Base-by-base conservation (phyloP, 805 yeast genomes). In the Danielia oregonensis region DNA sequence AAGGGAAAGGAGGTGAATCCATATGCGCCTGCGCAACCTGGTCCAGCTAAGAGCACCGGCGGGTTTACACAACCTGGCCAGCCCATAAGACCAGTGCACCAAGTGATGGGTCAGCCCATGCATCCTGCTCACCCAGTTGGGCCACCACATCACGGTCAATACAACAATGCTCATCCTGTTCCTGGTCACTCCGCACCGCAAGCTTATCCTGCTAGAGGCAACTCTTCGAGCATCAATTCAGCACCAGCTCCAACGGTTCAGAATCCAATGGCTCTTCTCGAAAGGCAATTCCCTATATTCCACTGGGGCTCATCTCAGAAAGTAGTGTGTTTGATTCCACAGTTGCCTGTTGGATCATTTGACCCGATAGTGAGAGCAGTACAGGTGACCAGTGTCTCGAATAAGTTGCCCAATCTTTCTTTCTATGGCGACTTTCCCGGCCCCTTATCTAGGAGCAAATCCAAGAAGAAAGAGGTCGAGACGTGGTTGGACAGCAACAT, bases 271-370 rank as follows among this genome's bases (percentile, higher is more conserved):
- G 73, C 78, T 16, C 55, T 82, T 33, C 57, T 68, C 16, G 58
- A 63, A 30, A 68, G 83, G 35, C 95, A 85, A 52, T 83, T 82
- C 59, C 95, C 96, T 0, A 52, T 87, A 22, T 82, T 86, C 53
- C 68, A 72, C 38, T 87, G 93, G 83, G 56, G 63, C 32, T 40
- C 44, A 18, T 55, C 66, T 1, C 55, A 52, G 18, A 54, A 51
- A n/a, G 55, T 55, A 3, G 59, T 49, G 1, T 36, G 39, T 14
- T 48, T 65, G 32, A 44, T 59, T 12, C 68, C 68, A 5, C 38
- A 35, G n/a, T 35, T 36, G 9, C 33, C 43, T 8, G 56, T 63
- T 23, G 55, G 49, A 31, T 50, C 56, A 8, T 33, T 27, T 13
- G 24, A 16, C 3, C 26, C 26, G 6, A 12, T 14, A 11, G 47